Base-by-base conservation (phyloP, 1,139 yeast species). In the Yamadazyma taylorii region DNA sequence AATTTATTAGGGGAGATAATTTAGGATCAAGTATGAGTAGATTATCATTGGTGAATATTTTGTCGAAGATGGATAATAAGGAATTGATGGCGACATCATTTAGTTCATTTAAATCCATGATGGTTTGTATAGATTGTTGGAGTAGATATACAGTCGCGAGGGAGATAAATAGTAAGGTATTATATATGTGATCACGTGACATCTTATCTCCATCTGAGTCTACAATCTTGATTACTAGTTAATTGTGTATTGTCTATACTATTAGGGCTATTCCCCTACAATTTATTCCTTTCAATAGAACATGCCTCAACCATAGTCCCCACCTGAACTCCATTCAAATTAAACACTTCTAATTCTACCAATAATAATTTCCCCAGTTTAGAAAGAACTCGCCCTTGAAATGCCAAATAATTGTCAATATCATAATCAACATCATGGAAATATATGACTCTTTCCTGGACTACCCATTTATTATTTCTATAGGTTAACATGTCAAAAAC, bases 241-340 rank as follows among this genome's bases (percentile, higher is more conserved):
- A n/a, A n/a, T n/a, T n/a, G n/a, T n/a, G n/a, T n/a, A n/a, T n/a
- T n/a, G n/a, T n/a, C n/a, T n/a, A n/a, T n/a, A n/a, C n/a, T n/a
- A n/a, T n/a, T n/a, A n/a, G n/a, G n/a, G n/a, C n/a, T n/a, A n/a
- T n/a, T n/a, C n/a, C n/a, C n/a, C n/a, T n/a, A n/a, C 8, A 19
- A 19, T 19, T 19, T 19, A 19, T 19, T 19, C 8, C 21, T 8
- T 6, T 19, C 8, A 19, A 19, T 6, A 8, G 79, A 62, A 0
- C 86, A 90, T 56, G 85, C 90, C 57, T 85, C 94, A 8, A 80
- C 55, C 4, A 82, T 68, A 0, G 84, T 73, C 2, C 88, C 87
- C 3, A 81, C 73, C 41, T 82, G 75, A 12, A 64, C 66, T 1
- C 83, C 81, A 24, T 71, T 66, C 22, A 51, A 50, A 36, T 72